phyloP scores from a whole-genome alignment of 306 rosid genomes.

The Crotalaria pallida region DNA sequence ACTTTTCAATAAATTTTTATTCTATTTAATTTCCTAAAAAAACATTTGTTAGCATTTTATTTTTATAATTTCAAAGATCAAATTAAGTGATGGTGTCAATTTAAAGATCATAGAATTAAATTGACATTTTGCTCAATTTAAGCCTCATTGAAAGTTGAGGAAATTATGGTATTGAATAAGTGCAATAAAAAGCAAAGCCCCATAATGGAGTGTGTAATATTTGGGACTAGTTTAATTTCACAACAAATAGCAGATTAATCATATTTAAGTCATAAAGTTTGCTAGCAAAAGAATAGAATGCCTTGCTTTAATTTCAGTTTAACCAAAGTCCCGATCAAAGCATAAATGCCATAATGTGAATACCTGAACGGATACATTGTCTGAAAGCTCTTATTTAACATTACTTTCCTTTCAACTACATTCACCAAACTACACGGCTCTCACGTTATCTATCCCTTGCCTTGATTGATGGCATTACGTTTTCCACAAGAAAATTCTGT shows the following conservation, averaged over 20 bases:
- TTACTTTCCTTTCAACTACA: constrained; percentile 12
- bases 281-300: constrained; percentile 1
- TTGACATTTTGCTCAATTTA: no score
- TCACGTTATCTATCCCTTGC: constrained; percentile 7
- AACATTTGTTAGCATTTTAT: no score
- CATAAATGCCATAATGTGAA: not conserved
- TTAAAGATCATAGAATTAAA: no score
- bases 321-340: constrained; percentile 1
- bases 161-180: not conserved
- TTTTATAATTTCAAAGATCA: no score
- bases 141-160: no score
- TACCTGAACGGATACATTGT: no score
- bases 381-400: not conserved
- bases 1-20: no score
- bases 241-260: constrained; percentile 13
- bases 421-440: constrained; percentile 1
- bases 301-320: constrained; percentile 15
- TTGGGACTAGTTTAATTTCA: not conserved
- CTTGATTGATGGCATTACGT: constrained; percentile 43
- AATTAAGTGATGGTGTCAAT: no score
- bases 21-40: no score
- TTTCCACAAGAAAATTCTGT: constrained; percentile 32
- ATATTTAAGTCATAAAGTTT: not conserved
- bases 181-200: not conserved
- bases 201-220: not conserved